These are phyloP conservation scores for Russula dissimulans DNA, from an alignment of 768 basidiomycete species.

Conservation along the genomic window DNA sequence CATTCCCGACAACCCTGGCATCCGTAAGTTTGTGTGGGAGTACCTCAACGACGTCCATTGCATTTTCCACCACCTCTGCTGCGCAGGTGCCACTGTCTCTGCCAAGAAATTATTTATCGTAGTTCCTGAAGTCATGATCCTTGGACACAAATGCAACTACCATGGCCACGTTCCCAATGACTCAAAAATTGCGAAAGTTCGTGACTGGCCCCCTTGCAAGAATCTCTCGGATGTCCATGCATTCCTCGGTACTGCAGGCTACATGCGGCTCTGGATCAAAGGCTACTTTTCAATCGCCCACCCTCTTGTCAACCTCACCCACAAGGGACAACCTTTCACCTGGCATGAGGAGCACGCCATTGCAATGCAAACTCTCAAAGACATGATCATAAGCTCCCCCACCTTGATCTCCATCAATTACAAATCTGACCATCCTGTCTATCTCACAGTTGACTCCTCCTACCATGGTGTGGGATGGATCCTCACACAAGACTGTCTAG, in stretches of 20 bases:
- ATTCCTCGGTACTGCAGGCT: conserved; percentile 22
- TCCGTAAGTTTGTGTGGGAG: not conserved
- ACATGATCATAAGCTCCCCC: too few relatives aligned
- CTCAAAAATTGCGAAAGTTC: conserved; percentile 21
- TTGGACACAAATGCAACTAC: not conserved
- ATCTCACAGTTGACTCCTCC: too few relatives aligned
- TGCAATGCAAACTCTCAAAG: too few relatives aligned
- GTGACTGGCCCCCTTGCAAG: conserved; percentile 20
- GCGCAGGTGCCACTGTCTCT: not conserved
- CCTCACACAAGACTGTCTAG: too few relatives aligned
- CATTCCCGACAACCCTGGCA: not conserved
- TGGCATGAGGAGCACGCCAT: too few relatives aligned
- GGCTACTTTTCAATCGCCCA: conserved; percentile 16
- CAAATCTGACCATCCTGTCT: too few relatives aligned
- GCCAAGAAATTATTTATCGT: not conserved
- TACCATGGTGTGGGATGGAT: too few relatives aligned
- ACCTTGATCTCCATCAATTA: too few relatives aligned
- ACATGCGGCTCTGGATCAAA: conserved; percentile 19
- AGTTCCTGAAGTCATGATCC: conserved; percentile 16
- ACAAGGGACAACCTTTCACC: too few relatives aligned
- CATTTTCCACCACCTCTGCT: not conserved
- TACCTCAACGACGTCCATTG: not conserved
- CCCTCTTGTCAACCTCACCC: not conserved
- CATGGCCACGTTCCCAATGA: not conserved
- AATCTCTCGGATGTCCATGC: conserved; percentile 21